Base-by-base conservation (phyloP, 768 basidiomycete species). In the Strobilomyces dryophilus region DNA sequence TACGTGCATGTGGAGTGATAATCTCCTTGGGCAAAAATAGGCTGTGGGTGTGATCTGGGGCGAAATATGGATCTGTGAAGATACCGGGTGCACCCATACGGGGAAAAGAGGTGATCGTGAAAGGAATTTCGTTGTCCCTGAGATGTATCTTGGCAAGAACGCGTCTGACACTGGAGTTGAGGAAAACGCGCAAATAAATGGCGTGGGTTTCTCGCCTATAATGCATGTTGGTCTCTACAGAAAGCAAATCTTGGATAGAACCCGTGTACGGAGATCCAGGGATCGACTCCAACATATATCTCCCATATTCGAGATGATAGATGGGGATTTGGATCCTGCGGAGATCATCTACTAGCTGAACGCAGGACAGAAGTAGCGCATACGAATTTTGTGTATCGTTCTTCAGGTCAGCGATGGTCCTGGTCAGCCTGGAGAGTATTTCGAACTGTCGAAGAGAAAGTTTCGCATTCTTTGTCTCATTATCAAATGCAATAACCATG, bases 221-320 rank as follows among this genome's bases (percentile, higher is more conserved):
- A 42, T 89, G 85, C 97, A 99, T 99, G 71, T 98, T 94, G 44
- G 76, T 73, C 73, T 99, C 95, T 7, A 99, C 95, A 6, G 86
- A 81, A 35, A 98, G 76, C n/a, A 98, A 79, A 69, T 95, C 93
- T 24, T 79, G 77, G 37, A 98, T 82, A 15, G 82, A 86, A 10
- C 92, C 93, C 6, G 91, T 88, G 73, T 98, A 98, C 2, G 97
- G 97, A 46, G 86, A 84, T 3, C 97, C 97, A 0, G 97, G 97
- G 1, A 97, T 99, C 3, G 93, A 93, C 69, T 99, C 97, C 48
- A 99, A 79, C 97, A 99, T 99, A 74, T 91, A 98, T 37, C 95
- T 82, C 37, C 97, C 97, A 74, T 98, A 99, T 71, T 99, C 97
- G 17, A 95, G 95, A 66, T 98, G 97, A 65, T 95, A 98, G 12